phyloP scores from a whole-genome alignment of 1,284 basidiomycete genomes.

The Caloboletus firmus region DNA sequence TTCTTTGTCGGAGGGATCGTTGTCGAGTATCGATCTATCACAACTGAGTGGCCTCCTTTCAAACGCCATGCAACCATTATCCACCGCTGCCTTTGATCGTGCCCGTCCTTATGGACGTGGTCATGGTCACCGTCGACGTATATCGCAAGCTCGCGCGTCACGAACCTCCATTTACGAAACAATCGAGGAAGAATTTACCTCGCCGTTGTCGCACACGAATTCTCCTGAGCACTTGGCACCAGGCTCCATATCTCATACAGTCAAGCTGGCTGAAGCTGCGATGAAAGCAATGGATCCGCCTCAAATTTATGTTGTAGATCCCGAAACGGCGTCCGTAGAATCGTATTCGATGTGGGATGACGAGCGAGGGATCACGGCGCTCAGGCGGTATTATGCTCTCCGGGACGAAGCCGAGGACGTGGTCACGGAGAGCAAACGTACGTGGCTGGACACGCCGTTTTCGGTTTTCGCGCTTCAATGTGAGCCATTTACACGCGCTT shows the following conservation, averaged over 20 bases:
- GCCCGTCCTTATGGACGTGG: slow-evolving; percentile 54
- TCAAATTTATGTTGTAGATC: slow-evolving; percentile 55
- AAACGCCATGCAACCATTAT: slow-evolving; percentile 41
- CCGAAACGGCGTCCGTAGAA: slow-evolving; percentile 52
- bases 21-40: slow-evolving; percentile 71
- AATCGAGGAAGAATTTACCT: slow-evolving; percentile 67
- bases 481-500: slow-evolving; percentile 40
- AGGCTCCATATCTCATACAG: slow-evolving; percentile 11
- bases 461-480: slow-evolving; percentile 71
- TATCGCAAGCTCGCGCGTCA: slow-evolving; percentile 61
- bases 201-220: slow-evolving; percentile 38
- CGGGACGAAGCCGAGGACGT: slow-evolving; percentile 66
- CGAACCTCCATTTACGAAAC: slow-evolving; percentile 74
- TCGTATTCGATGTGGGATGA: slow-evolving; percentile 56
- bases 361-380: slow-evolving; percentile 56
- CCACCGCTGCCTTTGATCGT: slow-evolving; percentile 38
- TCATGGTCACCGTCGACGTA: slow-evolving; percentile 66
- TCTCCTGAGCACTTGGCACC: slow-evolving; percentile 8
- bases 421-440: slow-evolving; percentile 62
- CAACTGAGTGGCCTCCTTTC: slow-evolving; percentile 58
- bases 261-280: slow-evolving; percentile 28
- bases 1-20: slow-evolving; percentile 63
- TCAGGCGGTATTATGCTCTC: slow-evolving; percentile 68
- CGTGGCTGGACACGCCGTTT: slow-evolving; percentile 72
- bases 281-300: slow-evolving; percentile 38